Evolutionary conservation across 1,284 basidiomycete species (phyloP).

Genomic region (Calocybe gambosa): DNA sequence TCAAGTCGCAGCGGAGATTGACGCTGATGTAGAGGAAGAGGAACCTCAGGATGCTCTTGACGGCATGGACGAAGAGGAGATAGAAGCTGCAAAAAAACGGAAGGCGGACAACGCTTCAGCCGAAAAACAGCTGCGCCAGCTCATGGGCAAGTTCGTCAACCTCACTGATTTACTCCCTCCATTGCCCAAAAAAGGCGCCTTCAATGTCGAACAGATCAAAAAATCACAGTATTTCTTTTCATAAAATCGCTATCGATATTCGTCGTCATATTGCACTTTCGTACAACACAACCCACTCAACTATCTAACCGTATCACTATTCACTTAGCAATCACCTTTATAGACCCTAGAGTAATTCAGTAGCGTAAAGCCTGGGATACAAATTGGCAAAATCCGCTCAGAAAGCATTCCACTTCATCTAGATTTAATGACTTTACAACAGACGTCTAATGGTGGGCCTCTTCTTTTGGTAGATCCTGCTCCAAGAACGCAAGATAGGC

Average conservation of each 20-base stretch:
- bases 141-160: slow-evolving; percentile 65
- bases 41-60: slow-evolving; percentile 17
- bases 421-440: slow-evolving; percentile 11
- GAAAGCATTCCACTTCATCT: slow-evolving; percentile 13
- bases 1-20: slow-evolving; percentile 20
- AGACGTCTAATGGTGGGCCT: slow-evolving; percentile 34
- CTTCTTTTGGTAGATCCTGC: slow-evolving; percentile 37
- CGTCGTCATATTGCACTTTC: neutral
- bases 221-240: slow-evolving; percentile 90
- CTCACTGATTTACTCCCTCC: slow-evolving; percentile 77
- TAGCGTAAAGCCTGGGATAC: slow-evolving; percentile 5
- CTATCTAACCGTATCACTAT: neutral
- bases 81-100: slow-evolving; percentile 8
- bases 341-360: slow-evolving; percentile 4
- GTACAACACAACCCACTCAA: neutral
- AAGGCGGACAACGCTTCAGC: slow-evolving; percentile 17
- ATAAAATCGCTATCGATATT: slow-evolving; percentile 27
- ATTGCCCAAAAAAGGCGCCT: slow-evolving; percentile 82
- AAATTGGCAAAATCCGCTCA: neutral
- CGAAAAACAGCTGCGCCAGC: slow-evolving; percentile 21
- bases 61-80: slow-evolving; percentile 20
- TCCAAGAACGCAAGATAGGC: slow-evolving; percentile 41
- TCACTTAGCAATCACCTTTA: slow-evolving; percentile 2
- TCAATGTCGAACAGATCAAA: slow-evolving; percentile 84
- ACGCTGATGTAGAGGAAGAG: neutral